Evolutionary conservation across 805 yeast genomes (phyloP).

Genomic region (Barnettozyma californica): DNA sequence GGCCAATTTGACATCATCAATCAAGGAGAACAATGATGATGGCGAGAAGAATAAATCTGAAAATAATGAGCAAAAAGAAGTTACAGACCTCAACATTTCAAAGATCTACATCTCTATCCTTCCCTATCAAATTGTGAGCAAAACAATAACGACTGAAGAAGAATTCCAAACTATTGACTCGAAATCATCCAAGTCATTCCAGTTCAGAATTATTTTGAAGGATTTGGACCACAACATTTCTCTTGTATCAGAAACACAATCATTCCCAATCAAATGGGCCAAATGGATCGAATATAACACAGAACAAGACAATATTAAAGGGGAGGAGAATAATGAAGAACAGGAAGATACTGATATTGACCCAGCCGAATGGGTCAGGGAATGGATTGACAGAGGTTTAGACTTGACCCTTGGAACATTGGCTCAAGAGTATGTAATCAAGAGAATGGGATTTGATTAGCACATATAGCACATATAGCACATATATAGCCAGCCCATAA

Average conservation of each 20-base stretch:
- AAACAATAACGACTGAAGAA: constrained; percentile 16
- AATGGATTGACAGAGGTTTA: constrained; percentile 77
- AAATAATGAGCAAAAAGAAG: constrained; percentile 14
- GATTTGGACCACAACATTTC: constrained; percentile 77
- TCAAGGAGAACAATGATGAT: constrained; percentile 34
- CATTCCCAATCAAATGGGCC: constrained; percentile 88
- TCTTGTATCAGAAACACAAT: constrained; percentile 75
- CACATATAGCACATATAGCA: not conserved
- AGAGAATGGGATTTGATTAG: constrained; percentile 56
- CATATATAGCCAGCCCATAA: no score
- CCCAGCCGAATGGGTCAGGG: constrained; percentile 77
- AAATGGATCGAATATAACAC: constrained; percentile 61
- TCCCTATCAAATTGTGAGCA: constrained; percentile 40
- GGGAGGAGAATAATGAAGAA: constrained; percentile 19
- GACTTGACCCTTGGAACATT: constrained; percentile 75
- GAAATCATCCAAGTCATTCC: constrained; percentile 48
- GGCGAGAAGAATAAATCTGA: constrained; percentile 18
- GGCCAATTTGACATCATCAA: constrained; percentile 80
- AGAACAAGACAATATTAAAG: constrained; percentile 13
- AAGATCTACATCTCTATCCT: constrained; percentile 68
- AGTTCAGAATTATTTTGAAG: constrained; percentile 67
- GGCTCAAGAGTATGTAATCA: constrained; percentile 87
- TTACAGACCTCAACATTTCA: constrained; percentile 31
- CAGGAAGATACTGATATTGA: constrained; percentile 47
- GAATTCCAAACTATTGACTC: constrained; percentile 33